phyloP scores from a whole-genome alignment of 192 early-diverging fungal genomes.

The Entophlyctis luteolus region DNA sequence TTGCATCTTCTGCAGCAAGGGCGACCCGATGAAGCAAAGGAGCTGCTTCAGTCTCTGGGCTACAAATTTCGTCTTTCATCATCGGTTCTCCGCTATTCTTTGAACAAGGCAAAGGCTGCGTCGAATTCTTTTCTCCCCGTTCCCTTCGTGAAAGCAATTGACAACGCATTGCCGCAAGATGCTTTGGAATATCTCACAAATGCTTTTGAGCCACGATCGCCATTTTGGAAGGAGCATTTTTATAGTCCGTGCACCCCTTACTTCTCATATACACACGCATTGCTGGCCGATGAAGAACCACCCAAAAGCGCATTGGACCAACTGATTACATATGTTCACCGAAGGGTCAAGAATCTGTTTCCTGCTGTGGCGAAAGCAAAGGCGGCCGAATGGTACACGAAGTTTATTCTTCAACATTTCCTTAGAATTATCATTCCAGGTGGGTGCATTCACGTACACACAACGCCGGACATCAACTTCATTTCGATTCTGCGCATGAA shows the following conservation, averaged over 20 bases:
- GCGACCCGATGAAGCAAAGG: background rate
- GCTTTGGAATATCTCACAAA: constrained; percentile 11
- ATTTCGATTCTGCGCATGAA: constrained; percentile 34
- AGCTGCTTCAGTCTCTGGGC: background rate
- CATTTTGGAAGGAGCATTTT: constrained; percentile 29
- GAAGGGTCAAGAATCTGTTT: constrained; percentile 1
- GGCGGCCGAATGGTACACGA: constrained; percentile 30
- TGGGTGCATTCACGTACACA: constrained; percentile 33
- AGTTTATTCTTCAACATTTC: too few species aligned
- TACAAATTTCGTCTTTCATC: constrained; percentile 21
- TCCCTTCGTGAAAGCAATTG: constrained; percentile 30
- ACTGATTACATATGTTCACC: constrained; percentile 14
- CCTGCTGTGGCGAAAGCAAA: constrained; percentile 11
- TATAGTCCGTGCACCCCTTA: constrained; percentile 25
- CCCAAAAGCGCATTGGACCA: constrained; percentile 14
- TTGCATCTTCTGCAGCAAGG: constrained; percentile 12
- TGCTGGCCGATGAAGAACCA: background rate
- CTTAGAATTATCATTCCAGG: too few species aligned
- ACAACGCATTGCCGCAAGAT: constrained; percentile 16
- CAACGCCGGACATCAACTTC: constrained; percentile 29
- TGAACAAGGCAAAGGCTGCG: background rate
- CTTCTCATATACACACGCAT: constrained; percentile 30
- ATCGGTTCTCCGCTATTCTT: constrained; percentile 3
- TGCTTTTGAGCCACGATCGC: background rate
- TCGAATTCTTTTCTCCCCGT: background rate